phyloP scores from a whole-genome alignment of 2,329 filamentous ascomycete species.

The Alternaria sp. region DNA sequence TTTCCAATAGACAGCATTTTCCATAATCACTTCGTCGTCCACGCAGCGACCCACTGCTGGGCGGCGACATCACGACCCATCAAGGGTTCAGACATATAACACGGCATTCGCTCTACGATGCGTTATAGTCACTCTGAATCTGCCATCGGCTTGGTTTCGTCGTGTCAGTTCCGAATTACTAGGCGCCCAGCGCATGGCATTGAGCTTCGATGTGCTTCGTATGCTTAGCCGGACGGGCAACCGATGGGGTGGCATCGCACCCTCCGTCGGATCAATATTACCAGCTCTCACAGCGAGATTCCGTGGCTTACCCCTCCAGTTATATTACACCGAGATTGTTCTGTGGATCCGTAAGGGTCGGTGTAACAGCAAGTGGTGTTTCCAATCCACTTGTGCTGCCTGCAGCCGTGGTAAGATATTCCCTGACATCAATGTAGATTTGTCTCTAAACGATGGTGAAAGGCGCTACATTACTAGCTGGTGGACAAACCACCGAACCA shows the following conservation, averaged over 20 bases:
- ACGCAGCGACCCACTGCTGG: background rate
- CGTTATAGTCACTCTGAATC: background rate
- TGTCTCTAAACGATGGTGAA: background rate
- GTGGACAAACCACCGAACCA: background rate
- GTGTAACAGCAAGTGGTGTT: background rate
- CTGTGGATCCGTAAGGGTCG: background rate
- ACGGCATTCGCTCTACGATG: too few relatives aligned
- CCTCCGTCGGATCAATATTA: background rate
- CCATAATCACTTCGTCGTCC: background rate
- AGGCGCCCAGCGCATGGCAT: constrained; percentile 7
- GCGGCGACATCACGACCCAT: background rate
- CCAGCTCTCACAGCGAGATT: background rate
- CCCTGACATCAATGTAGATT: background rate
- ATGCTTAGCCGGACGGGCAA: constrained; percentile 28
- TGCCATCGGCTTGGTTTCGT: background rate
- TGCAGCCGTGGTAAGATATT: background rate
- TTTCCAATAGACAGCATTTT: background rate
- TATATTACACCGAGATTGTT: constrained; percentile 16
- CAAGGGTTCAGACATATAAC: background rate
- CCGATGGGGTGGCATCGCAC: constrained; percentile 15
- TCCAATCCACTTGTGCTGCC: constrained; percentile 4
- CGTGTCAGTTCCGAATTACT: constrained; percentile 1
- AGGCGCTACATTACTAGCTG: background rate
- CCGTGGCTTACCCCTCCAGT: background rate
- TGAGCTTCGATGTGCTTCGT: constrained; percentile 25